These are phyloP conservation scores for Rubia yunnanensis DNA, from an alignment of 257 asterid genomes.

Conservation along the genomic window DNA sequence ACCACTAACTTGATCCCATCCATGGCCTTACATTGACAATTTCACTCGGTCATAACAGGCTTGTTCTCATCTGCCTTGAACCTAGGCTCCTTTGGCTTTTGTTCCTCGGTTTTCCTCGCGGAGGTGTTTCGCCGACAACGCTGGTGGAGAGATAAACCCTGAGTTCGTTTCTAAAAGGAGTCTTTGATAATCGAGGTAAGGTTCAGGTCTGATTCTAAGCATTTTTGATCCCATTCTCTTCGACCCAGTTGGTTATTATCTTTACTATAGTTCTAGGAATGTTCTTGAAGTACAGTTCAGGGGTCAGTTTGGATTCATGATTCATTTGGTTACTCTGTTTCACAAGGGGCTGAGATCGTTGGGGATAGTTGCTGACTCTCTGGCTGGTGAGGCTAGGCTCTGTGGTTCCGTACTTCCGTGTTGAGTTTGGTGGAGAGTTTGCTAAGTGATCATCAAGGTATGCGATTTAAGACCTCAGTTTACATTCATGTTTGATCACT, in stretches of 20 bases:
- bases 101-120: slow-evolving; percentile 98
- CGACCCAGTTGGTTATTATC: too few relatives aligned
- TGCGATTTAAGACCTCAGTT: slow-evolving; percentile 7
- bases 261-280: too few relatives aligned
- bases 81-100: slow-evolving; percentile 91
- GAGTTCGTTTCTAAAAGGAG: too few relatives aligned
- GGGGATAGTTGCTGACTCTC: slow-evolving; percentile 41
- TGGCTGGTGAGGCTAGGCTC: slow-evolving; percentile 65
- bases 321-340: too few relatives aligned
- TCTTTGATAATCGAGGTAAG: too few relatives aligned
- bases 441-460: slow-evolving; percentile 34
- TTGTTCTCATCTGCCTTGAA: slow-evolving; percentile 90
- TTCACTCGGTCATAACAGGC: slow-evolving; percentile 88
- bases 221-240: too few relatives aligned
- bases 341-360: slow-evolving; percentile 50
- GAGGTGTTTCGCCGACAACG: too few relatives aligned
- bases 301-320: too few relatives aligned
- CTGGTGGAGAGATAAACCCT: too few relatives aligned
- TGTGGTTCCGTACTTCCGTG: slow-evolving; percentile 59
- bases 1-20: too few relatives aligned
- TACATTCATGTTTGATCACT: not conserved
- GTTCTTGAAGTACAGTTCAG: too few relatives aligned
- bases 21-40: slow-evolving; percentile 1
- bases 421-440: slow-evolving; percentile 45
- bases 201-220: too few relatives aligned